Conservation (phyloP, 75 land plant genomes). For the Chamaecyparis obtusa region DNA sequence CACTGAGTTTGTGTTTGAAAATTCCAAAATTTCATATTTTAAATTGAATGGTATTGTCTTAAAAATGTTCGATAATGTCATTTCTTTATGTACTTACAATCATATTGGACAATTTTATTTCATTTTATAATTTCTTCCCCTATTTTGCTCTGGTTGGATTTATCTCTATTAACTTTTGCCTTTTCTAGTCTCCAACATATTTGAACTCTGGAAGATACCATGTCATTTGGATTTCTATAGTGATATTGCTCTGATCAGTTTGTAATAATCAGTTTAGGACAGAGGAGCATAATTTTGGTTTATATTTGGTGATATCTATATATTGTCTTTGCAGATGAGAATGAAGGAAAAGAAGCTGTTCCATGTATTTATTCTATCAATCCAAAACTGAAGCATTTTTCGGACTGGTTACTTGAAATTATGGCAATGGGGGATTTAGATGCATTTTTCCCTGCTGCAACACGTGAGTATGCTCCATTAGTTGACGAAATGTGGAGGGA, state of each 20-base stretch:
- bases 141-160: not conserved
- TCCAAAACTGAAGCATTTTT: constrained; percentile 75
- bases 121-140: not conserved
- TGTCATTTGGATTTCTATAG: not conserved
- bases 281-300: not conserved
- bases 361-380: constrained; percentile 66
- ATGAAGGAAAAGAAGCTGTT: constrained; percentile 17
- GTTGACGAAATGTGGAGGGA: constrained; percentile 92
- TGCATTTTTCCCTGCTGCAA: constrained; percentile 76
- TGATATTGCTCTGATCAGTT: not conserved
- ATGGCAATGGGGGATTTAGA: constrained; percentile 94
- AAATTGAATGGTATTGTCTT: not conserved
- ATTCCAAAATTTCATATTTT: not conserved
- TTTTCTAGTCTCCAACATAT: not conserved
- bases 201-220: not conserved
- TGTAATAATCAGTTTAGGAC: not conserved
- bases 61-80: not conserved
- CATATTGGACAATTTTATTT: not conserved
- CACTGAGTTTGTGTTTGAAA: not conserved
- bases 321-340: constrained; percentile 20
- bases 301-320: not conserved
- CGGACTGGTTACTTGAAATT: constrained; percentile 91
- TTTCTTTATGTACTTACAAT: not conserved
- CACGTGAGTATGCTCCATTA: constrained; percentile 84
- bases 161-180: not conserved